Percentiles rank a stretch among this genome's conserved stretches.
Conservation (phyloP, 352 stramenopile species). For the Globisporangium echinulatum region DNA sequence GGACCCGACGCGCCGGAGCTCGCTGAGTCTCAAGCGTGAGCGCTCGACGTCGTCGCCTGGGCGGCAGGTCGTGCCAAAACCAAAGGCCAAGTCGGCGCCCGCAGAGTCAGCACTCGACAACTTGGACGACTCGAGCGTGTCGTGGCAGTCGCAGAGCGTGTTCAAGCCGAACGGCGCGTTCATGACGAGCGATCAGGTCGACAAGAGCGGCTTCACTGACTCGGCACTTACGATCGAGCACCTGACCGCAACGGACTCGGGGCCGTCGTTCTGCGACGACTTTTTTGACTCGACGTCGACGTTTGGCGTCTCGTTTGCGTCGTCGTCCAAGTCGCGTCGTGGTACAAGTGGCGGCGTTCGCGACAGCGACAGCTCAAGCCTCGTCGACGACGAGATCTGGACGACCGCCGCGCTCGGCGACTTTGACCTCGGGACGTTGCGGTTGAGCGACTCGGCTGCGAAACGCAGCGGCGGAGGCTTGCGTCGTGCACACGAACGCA, state of each 20-base stretch:
- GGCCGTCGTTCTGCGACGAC: constrained; percentile 4
- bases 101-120: neutral
- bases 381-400: constrained; percentile 15
- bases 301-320: neutral
- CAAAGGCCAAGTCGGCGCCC: constrained; percentile 1
- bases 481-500: constrained; percentile 2
- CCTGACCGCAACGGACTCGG: constrained; percentile 5
- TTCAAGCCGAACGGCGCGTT: constrained; percentile 12
- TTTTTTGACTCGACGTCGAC: constrained; percentile 10
- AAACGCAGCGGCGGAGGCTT: neutral
- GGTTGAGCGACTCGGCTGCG: constrained; percentile 4
- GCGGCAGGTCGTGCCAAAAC: neutral
- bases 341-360: neutral
- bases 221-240: constrained; percentile 11
- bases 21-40: constrained; percentile 6
- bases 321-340: constrained; percentile 2
- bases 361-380: constrained; percentile 9
- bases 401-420: constrained; percentile 6
- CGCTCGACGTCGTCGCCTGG: constrained; percentile 8
- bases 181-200: constrained; percentile 6
- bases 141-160: constrained; percentile 10
- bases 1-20: neutral
- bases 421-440: constrained; percentile 12
- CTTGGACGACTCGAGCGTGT: constrained; percentile 4
- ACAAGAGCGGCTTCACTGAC: constrained; percentile 10